Evolutionary conservation across 768 basidiomycete genomes (phyloP), one percentile per base, ranked within the genome.

Genomic region (Dioszegia crocea): DNA sequence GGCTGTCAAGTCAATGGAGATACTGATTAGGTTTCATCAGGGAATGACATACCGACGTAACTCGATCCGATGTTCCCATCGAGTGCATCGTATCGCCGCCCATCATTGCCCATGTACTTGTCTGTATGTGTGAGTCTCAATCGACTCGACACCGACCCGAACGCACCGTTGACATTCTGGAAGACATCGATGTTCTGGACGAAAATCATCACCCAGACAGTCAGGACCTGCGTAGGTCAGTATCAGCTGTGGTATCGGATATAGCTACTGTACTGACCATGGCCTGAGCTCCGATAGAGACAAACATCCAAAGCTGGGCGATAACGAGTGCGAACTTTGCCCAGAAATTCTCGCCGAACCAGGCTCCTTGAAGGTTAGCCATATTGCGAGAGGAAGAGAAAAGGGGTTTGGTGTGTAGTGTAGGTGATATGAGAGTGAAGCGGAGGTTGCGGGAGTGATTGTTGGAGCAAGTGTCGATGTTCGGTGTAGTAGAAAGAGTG

Each of bases 271-370:
- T 3, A 63, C 68, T 43, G 23, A 68, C 70, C 71, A 73, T 73
- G 48, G 64, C 40, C 16, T 66, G 53, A 12, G 64, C 60, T 14
- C 63, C 71, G 17, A 66, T 23, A 0, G 68, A 59, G 4, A 73
- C 64, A 57, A 67, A 41, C 10, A 66, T 51, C 71, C 71, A 73
- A 21, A 63, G 5, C 48, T 62, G 57, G 48, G 63, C 63, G 30
- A 66, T 56, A 17, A 40, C n/a, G 2, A 72, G 36, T 44, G 39
- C 61, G 14, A 72, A 23, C 29, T 60, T 55, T 16, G 61, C 63
- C 48, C 62, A 67, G 12, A 59, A 62, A 27, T 24, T 26, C 23
- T 26, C 50, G 33, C 62, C 63, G 41, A 64, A 53, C 51, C 51
- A 53, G 21, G 51, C 40, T 39, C 17, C 51, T 53, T 53, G n/a